Evolutionary conservation across 495 filamentous ascomycete species (phyloP).

Genomic region (Lepraria neglecta): DNA sequence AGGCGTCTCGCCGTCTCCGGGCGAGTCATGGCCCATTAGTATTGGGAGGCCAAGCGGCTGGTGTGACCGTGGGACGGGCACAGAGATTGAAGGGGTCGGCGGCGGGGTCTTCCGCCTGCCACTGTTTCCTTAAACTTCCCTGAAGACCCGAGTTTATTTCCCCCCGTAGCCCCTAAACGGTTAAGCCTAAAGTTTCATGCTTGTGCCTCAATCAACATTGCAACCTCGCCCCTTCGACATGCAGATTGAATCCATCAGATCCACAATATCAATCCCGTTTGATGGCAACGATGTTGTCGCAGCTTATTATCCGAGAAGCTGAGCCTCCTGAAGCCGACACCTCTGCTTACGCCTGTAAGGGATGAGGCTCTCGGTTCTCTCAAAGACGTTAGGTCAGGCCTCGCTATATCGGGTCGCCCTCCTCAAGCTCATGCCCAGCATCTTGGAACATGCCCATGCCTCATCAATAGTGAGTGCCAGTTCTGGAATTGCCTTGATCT

Average conservation of each 20-base stretch:
- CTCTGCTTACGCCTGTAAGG: background rate
- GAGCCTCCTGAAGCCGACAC: too few relatives aligned
- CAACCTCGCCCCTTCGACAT: background rate
- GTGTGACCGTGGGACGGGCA: background rate
- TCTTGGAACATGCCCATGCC: slow-evolving; percentile 4
- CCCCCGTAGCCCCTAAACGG: background rate
- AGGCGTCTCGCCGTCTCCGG: background rate
- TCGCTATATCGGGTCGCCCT: background rate
- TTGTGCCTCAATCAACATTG: background rate
- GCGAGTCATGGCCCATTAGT: background rate
- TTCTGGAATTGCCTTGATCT: background rate
- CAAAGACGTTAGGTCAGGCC: background rate
- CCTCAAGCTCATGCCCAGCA: background rate
- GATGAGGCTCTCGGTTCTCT: background rate
- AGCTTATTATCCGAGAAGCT: background rate
- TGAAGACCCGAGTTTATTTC: background rate
- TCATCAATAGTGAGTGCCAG: background rate
- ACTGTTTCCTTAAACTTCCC: too few relatives aligned
- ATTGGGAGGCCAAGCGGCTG: background rate
- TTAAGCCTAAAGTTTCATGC: background rate
- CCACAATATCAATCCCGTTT: background rate
- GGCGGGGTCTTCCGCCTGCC: background rate
- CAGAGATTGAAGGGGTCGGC: slow-evolving; percentile 3
- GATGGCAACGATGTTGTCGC: background rate
- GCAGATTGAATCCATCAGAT: slow-evolving; percentile 5